Evolutionary conservation across 2,329 filamentous ascomycete species (phyloP).

Genomic region (Pseudogymnoascus sp.): DNA sequence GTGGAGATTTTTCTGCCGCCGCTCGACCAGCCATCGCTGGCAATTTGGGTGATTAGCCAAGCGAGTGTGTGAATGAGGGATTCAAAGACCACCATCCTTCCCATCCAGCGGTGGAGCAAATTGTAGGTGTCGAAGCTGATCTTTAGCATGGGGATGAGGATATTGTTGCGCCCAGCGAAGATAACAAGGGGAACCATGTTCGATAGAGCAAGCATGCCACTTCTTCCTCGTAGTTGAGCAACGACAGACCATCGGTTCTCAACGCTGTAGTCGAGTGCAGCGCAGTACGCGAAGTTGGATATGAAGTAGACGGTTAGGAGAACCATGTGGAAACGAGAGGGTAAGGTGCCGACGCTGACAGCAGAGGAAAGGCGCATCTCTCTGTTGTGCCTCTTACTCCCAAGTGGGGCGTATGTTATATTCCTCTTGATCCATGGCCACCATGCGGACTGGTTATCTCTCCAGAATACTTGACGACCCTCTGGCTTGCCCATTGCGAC

Average conservation of each 20-base stretch:
- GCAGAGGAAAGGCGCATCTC: constrained; percentile 57
- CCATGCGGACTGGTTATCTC: constrained; percentile 49
- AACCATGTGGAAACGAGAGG: constrained; percentile 56
- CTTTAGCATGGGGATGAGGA: constrained; percentile 70
- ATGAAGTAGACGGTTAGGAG: constrained; percentile 50
- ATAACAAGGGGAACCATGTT: constrained; percentile 92
- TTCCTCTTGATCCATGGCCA: constrained; percentile 58
- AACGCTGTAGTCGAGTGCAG: constrained; percentile 53
- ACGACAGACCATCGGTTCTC: constrained; percentile 57
- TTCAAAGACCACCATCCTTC: constrained; percentile 65
- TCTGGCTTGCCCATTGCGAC: constrained; percentile 49
- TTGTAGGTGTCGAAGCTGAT: constrained; percentile 98
- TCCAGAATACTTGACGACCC: constrained; percentile 54
- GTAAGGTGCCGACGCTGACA: constrained; percentile 55
- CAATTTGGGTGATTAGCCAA: constrained; percentile 68
- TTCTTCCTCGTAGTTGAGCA: constrained; percentile 78
- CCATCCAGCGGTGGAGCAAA: constrained; percentile 77
- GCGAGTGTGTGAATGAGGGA: constrained; percentile 62
- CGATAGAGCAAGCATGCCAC: constrained; percentile 74
- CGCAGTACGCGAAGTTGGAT: constrained; percentile 58
- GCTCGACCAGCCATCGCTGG: constrained; percentile 56
- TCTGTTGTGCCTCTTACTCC: constrained; percentile 60
- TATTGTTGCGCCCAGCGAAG: constrained; percentile 88
- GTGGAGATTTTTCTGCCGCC: constrained; percentile 47
- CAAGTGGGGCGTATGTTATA: constrained; percentile 56